Evolutionary conservation across 768 basidiomycete genomes (phyloP), one percentile per base, ranked within the genome.

Genomic region (Tubosaeta sp.): DNA sequence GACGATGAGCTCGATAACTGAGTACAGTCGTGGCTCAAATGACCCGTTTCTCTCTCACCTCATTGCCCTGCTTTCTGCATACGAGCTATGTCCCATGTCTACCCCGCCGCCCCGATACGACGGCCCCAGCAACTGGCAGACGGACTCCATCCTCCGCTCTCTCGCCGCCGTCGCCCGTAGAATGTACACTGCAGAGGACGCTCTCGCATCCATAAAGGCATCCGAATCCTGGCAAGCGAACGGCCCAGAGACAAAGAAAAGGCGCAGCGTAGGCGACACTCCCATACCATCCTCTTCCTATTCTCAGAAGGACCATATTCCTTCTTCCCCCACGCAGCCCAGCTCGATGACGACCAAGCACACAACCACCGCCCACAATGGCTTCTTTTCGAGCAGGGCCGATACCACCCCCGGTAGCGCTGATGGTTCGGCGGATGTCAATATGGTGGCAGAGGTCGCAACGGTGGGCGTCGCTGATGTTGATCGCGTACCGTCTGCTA

Each of bases 71-170:
- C 69, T 84, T 25, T 82, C 83, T 16, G 67, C 80, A 11, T 84
- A 82, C 60, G 80, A 83, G 53, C 73, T 78, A 42, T 78, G 79
- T 43, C 78, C 79, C 19, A 61, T 68, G 54, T 70, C 74, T 13
- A 70, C 73, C n/a, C 78, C 81, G 35, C 66, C 72, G 53, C 81
- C 81, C 29, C 71, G 71, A 44, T 82, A 81, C 63, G 69, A 76
- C 61, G 83, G 83, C 1, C 79, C 79, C 6, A 52, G 69, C 46
- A 76, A 81, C 66, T 79, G 76, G 78, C 77, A 82, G 58, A 83
- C 79, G 19, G 79, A 83, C 48, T 71, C 73, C 55, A 80, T 84
- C 59, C 65, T 79, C 30, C 75, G 76, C 49, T 77, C 76, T 13
- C 71, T 84, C 55, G 67, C 70, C 24, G 72, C 70, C 27, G 69